A percentile compares a stretch with the other conserved stretches of the same genome.
phyloP scores from a whole-genome alignment of 495 filamentous ascomycete species.

The Penicillium pulvis region DNA sequence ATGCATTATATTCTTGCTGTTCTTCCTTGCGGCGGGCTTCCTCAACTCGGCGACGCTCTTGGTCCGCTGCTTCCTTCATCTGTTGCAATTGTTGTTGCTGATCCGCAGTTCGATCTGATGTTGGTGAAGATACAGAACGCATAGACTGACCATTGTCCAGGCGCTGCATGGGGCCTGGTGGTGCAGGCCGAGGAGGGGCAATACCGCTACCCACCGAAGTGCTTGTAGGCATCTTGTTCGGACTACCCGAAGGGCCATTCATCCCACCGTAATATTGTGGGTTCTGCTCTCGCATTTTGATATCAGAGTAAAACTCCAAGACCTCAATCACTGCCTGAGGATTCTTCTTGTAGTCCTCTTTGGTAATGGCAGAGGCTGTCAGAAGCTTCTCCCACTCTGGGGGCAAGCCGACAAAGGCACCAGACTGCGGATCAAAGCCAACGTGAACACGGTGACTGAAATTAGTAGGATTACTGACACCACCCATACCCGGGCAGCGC shows the following conservation, averaged over 20 bases:
- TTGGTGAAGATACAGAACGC: constrained; percentile 41
- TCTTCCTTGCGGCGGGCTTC: constrained; percentile 64
- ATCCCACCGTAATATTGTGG: constrained; percentile 73
- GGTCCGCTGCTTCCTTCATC: constrained; percentile 53
- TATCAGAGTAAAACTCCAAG: constrained; percentile 95
- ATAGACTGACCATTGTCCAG: constrained; percentile 42
- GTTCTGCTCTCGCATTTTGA: constrained; percentile 83
- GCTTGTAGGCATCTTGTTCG: constrained; percentile 39
- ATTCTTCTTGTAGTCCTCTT: constrained; percentile 96
- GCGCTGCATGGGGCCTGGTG: constrained; percentile 54
- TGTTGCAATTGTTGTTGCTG: constrained; percentile 46
- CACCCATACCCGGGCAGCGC: constrained; percentile 94
- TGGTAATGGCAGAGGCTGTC: constrained; percentile 93
- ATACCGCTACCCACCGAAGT: constrained; percentile 63
- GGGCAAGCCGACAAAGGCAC: constrained; percentile 89
- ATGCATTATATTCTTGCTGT: constrained; percentile 86
- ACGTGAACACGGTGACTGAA: constrained; percentile 97
- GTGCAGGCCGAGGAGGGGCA: constrained; percentile 74
- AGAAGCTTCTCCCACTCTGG: constrained; percentile 95
- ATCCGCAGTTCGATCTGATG: constrained; percentile 41
- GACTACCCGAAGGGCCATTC: constrained; percentile 52
- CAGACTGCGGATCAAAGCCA: constrained; percentile 91
- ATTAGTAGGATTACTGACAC: constrained; percentile 96
- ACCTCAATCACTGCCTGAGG: constrained; percentile 98
- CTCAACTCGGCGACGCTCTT: constrained; percentile 53